Base-by-base conservation (phyloP, 371 early-diverging fungal species). In the Mucor saturninus region DNA sequence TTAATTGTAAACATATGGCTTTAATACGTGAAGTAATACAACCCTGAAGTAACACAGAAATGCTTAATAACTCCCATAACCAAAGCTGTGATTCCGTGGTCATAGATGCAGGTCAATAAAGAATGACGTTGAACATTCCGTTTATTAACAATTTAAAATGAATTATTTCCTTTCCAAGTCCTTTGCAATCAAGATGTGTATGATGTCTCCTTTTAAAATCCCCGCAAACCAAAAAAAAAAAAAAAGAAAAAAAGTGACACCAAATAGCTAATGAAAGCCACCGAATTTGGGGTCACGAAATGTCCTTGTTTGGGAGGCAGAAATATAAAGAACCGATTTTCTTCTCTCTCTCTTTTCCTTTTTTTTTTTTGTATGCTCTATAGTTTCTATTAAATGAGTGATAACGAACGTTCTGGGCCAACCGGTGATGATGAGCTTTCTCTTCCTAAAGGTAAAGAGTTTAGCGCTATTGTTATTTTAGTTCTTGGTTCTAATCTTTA, bases 361-460 rank as follows among this genome's bases (percentile, higher is more conserved):
- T 38, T 32, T 21, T 8, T 54, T 38, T 32, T 28, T 40, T 40
- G 14, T 13, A 56, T 30, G 28, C 45, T n/a, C 31, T n/a, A 28
- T 45, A 21, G 5, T 26, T 46, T 46, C 4, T 46, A 7, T 21
- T 21, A 59, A 56, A 92, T 92, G 93, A 90, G 91, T 75, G 94
- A 93, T 73, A 90, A 84, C 65, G 91, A 89, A 63, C 83, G 86
- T 62, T 76, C 77, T 38, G 86, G 81, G 28, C 59, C 69, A 5
- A 82, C 81, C 15, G 77, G 71, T 49, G 93, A 93, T 54, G 95
- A 94, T 65, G 95, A 94, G 21, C 75, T 94, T 65, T 92, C 95
- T 11, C 76, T 94, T 58, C 96, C 96, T 14, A 91, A 95, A 85
- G 91, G 93, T 89, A 67, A 21, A 21, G 21, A 21, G 21, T 21